A percentile compares a stretch with the other conserved stretches of the same genome.
Evolutionary conservation across 371 early-diverging fungal species (phyloP).

Genomic region (Fennellomyces sp.): DNA sequence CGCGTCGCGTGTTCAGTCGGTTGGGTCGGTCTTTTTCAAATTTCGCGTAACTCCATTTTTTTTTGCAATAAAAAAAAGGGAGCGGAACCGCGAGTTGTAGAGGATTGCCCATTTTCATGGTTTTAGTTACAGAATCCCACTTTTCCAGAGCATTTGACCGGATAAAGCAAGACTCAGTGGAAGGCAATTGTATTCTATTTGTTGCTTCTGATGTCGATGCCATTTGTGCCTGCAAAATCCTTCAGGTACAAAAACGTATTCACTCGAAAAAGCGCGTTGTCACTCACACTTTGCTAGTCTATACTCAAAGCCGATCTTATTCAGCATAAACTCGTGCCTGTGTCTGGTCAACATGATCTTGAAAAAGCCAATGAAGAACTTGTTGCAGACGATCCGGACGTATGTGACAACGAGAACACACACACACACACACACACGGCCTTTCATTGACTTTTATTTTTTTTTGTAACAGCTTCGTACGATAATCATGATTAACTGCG

Average conservation of each 20-base stretch:
- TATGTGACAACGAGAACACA: slow-evolving; percentile 16
- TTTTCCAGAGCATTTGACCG: slow-evolving; percentile 50
- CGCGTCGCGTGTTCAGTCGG: no score
- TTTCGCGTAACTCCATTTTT: background rate
- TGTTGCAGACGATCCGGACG: slow-evolving; percentile 40
- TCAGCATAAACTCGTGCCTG: slow-evolving; percentile 79
- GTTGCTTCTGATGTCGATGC: slow-evolving; percentile 86
- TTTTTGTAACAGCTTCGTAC: slow-evolving; percentile 46
- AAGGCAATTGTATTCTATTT: slow-evolving; percentile 67
- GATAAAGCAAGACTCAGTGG: slow-evolving; percentile 45
- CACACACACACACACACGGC: no score
- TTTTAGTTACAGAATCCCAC: slow-evolving; percentile 35
- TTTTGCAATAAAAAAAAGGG: background rate
- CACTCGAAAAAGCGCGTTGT: background rate
- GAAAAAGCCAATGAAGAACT: slow-evolving; percentile 51
- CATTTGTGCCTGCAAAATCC: slow-evolving; percentile 82
- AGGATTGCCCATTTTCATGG: slow-evolving; percentile 26
- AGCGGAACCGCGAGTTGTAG: background rate
- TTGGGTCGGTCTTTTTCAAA: no score
- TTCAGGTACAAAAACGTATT: slow-evolving; percentile 57
- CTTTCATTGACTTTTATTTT: background rate
- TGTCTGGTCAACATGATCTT: slow-evolving; percentile 73
- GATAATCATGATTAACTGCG: slow-evolving; percentile 88
- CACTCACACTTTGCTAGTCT: slow-evolving; percentile 26
- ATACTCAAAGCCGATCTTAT: slow-evolving; percentile 78